Percentiles rank a stretch among this genome's conserved stretches.
Conservation (phyloP, 768 basidiomycete species). For the Ramaria sp. region DNA sequence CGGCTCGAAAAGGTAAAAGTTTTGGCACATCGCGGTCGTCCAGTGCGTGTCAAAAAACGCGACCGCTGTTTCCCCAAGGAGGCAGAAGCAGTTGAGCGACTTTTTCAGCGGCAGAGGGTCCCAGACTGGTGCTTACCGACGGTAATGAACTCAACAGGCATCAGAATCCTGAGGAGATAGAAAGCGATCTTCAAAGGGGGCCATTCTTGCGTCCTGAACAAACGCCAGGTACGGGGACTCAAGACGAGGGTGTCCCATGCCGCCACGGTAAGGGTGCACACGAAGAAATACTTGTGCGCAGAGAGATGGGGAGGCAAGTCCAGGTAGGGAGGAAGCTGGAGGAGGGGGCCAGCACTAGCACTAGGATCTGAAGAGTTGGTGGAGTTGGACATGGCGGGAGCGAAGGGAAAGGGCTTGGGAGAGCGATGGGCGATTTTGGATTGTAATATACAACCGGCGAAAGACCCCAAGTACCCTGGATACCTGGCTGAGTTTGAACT, state of each 20-base stretch:
- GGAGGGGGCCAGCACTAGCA: no score
- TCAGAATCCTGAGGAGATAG: conserved; percentile 63
- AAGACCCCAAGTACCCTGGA: no score
- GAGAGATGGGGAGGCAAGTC: conserved; percentile 66
- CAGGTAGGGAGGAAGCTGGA: conserved; percentile 49
- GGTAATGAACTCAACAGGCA: conserved; percentile 69
- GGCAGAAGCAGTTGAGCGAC: conserved; percentile 8
- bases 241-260: conserved; percentile 87
- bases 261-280: conserved; percentile 81
- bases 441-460: no score
- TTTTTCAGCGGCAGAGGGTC: neutral
- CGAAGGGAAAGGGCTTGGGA: neutral
- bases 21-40: conserved; percentile 46
- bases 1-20: conserved; percentile 78
- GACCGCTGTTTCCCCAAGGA: no score
- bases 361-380: neutral
- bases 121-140: conserved; percentile 37
- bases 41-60: conserved; percentile 78
- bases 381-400: neutral
- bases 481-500: no score
- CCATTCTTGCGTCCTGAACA: conserved; percentile 54
- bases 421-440: no score
- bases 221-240: conserved; percentile 66
- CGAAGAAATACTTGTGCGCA: conserved; percentile 84
- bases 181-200: conserved; percentile 68